Conservation (phyloP, 495 filamentous ascomycete species). For the Aspergillus saccharolyticus region DNA sequence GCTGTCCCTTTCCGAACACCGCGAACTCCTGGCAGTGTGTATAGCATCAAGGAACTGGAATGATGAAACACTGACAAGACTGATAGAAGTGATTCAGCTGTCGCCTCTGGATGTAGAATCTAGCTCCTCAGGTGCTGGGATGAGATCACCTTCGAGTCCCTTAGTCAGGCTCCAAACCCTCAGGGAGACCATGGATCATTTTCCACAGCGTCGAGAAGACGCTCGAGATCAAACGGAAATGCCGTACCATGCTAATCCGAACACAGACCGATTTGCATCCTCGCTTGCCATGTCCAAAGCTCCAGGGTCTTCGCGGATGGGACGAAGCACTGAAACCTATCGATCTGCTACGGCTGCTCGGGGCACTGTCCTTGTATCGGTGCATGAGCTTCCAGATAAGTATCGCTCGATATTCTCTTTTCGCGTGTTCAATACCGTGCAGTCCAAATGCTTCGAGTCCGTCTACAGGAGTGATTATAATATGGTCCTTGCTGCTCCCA, state of each 20-base stretch:
- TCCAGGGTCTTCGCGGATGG: background rate
- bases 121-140: slow-evolving; percentile 26
- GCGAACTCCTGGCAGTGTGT: slow-evolving; percentile 32
- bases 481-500: slow-evolving; percentile 83
- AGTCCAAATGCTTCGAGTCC: slow-evolving; percentile 77
- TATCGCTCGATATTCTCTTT: slow-evolving; percentile 75
- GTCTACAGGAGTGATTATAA: slow-evolving; percentile 76
- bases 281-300: background rate
- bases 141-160: slow-evolving; percentile 28
- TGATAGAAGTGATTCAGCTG: slow-evolving; percentile 16
- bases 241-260: background rate
- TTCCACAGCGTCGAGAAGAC: background rate
- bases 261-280: background rate
- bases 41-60: background rate
- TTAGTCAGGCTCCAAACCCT: slow-evolving; percentile 20
- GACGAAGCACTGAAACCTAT: slow-evolving; percentile 15
- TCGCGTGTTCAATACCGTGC: slow-evolving; percentile 82
- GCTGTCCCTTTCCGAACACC: slow-evolving; percentile 14
- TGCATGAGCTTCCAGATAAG: slow-evolving; percentile 68
- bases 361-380: slow-evolving; percentile 70
- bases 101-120: slow-evolving; percentile 23
- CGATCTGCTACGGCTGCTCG: slow-evolving; percentile 43
- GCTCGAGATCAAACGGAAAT: background rate
- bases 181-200: background rate
- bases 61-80: background rate